A percentile compares a stretch with the other conserved stretches of the same genome.
Conservation (phyloP, 805 yeast genomes). For the Cyberlindnera meyerae region DNA sequence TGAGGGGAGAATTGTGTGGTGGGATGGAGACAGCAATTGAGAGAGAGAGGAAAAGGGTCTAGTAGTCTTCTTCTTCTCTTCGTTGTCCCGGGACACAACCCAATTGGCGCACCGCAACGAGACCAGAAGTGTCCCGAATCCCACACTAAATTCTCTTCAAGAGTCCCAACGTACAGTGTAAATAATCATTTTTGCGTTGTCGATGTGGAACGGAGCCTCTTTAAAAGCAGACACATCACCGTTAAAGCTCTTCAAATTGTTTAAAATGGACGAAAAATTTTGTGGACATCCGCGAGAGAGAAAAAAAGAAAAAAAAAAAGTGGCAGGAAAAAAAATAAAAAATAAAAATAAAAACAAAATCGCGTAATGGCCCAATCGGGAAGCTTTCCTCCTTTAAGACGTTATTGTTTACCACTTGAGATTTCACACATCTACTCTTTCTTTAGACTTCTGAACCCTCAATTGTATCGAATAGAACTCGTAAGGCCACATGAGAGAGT, state of each 20-base stretch:
- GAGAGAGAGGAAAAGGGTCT: no score
- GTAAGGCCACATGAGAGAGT: neutral
- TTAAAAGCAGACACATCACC: neutral
- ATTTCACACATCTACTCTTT: no score
- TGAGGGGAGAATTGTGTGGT: no score
- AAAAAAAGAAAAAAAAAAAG: conserved; percentile 6
- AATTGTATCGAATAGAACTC: no score
- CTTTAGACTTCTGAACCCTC: no score
- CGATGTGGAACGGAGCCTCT: conserved; percentile 1
- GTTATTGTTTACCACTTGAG: neutral
- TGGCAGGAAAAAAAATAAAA: conserved; percentile 7
- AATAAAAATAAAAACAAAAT: neutral
- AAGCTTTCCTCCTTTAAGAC: neutral
- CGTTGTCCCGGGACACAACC: no score
- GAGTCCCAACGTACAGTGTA: conserved; percentile 6
- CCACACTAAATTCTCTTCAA: no score
- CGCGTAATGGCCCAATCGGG: neutral
- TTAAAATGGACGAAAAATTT: conserved; percentile 7
- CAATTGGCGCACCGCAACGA: no score
- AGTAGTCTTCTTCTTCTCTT: no score
- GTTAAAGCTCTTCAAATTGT: neutral
- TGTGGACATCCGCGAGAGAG: conserved; percentile 1
- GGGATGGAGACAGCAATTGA: no score
- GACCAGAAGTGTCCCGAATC: no score
- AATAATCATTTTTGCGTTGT: conserved; percentile 13